A percentile compares a stretch with the other conserved stretches of the same genome.
Evolutionary conservation across 768 basidiomycete genomes (phyloP).

Genomic region (Amanita fuliginea): DNA sequence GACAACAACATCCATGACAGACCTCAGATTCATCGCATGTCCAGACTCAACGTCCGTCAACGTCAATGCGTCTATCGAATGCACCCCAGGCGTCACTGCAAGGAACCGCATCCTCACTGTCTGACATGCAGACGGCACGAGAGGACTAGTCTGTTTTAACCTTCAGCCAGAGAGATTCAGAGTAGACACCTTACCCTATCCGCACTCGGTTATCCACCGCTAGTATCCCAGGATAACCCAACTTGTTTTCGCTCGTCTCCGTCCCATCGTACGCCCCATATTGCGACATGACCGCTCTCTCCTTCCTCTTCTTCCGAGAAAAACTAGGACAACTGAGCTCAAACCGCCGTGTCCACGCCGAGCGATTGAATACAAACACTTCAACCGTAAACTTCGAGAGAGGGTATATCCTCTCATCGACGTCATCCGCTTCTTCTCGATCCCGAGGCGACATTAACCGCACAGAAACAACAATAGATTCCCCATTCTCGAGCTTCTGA

Average conservation of each 20-base stretch:
- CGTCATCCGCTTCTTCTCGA: constrained; percentile 11
- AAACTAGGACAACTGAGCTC: constrained; percentile 62
- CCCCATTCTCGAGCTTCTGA: constrained; percentile 22
- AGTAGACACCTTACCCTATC: constrained; percentile 49
- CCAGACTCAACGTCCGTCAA: constrained; percentile 70
- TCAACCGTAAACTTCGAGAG: constrained; percentile 71
- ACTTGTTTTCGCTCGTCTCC: constrained; percentile 23
- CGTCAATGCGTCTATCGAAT: constrained; percentile 60
- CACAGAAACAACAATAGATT: constrained; percentile 63
- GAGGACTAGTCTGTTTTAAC: constrained; percentile 35
- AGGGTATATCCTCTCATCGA: constrained; percentile 48
- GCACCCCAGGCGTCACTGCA: constrained; percentile 70
- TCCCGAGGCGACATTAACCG: constrained; percentile 29
- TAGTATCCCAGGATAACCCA: constrained; percentile 50
- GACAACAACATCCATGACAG: constrained; percentile 67
- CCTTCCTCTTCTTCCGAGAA: constrained; percentile 31
- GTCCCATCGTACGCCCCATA: constrained; percentile 13
- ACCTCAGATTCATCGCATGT: constrained; percentile 61
- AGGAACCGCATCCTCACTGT: constrained; percentile 81
- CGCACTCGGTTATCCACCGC: constrained; percentile 71
- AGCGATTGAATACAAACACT: constrained; percentile 82
- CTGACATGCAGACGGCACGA: constrained; percentile 74
- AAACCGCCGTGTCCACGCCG: constrained; percentile 63
- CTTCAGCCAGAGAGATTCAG: background rate
- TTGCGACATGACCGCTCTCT: constrained; percentile 15